These are phyloP conservation scores for Penicillium corylophilum DNA, from an alignment of 2,329 filamentous ascomycete species.

Conservation along the genomic window DNA sequence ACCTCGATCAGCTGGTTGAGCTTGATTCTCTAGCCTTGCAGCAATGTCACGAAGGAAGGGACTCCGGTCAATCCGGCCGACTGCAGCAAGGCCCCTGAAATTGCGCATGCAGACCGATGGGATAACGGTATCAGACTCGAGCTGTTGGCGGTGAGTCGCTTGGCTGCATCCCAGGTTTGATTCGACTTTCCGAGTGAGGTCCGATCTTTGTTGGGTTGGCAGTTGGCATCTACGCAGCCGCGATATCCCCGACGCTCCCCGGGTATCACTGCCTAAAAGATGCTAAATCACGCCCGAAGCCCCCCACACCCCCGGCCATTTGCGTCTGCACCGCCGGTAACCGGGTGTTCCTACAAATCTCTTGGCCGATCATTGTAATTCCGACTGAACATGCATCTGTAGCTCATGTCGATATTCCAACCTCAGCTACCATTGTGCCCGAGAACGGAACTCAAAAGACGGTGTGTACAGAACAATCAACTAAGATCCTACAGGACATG, in stretches of 20 bases:
- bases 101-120: constrained; percentile 5
- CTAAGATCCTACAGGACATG: neutral
- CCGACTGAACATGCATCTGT: constrained; percentile 16
- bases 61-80: constrained; percentile 7
- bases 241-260: neutral
- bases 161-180: constrained; percentile 18
- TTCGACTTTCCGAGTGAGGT: neutral
- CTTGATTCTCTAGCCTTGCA: constrained; percentile 15
- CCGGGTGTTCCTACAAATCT: constrained; percentile 9
- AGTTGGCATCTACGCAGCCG: neutral
- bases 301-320: constrained; percentile 17
- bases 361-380: constrained; percentile 17
- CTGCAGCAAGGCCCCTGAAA: constrained; percentile 5
- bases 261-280: neutral
- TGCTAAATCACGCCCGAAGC: neutral
- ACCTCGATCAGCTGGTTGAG: constrained; percentile 14
- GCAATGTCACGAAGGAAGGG: constrained; percentile 2
- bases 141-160: constrained; percentile 22
- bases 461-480: constrained; percentile 20
- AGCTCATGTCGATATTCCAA: constrained; percentile 22
- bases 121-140: neutral
- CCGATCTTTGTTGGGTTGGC: neutral
- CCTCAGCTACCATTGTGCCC: constrained; percentile 15
- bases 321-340: constrained; percentile 25
- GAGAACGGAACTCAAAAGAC: constrained; percentile 21